Base-by-base conservation (phyloP, 306 rosid species). In the Ormosia emarginata region DNA sequence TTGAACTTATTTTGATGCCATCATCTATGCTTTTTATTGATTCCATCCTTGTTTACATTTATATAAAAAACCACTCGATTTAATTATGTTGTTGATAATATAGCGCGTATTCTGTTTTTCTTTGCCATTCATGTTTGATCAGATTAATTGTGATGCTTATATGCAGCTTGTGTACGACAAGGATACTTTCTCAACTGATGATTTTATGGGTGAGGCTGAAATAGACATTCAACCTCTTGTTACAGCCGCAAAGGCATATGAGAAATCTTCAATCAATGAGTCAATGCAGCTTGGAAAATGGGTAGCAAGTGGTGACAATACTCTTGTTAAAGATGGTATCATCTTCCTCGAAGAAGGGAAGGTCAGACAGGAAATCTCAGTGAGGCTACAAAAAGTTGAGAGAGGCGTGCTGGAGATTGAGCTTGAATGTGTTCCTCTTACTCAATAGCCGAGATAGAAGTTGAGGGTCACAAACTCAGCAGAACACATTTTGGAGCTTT, bases 161-260 rank as follows among this genome's bases (percentile, higher is more conserved):
- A 12, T 91, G 86, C 92, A 96, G 99, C 77, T 89, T 77, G 99
- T 93, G 49, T 91, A 92, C 4, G 99, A 96, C 88, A 96, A 93
- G 77, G 99, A 96, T 68, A 91, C 91, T 36, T 96, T 96, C 86
- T 66, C 85, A 43, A 87, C 92, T 6, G 99, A 96, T 59, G 99
- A 96, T 80, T 96, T 90, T 80, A 96, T 96, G 99, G 99, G 99
- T 1, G 98, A 93, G 86, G 97, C 93, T 32, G 99, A 96, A 79
- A 96, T 96, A 39, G 97, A 96, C 83, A 96, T 96, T 81, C 89
- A 92, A 59, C 98, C 99, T 32, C 81, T 96, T 53, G 87, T 96
- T 3, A 14, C 85, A 11, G 97, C 97, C 0, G 99, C 99, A 7
- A 87, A 77, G 79, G 97, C 97, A 50, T 79, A 65, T 14, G 99